Percentiles rank a stretch among this genome's conserved stretches.
Conservation (phyloP, 2,329 filamentous ascomycete species). For the Neophaeococcomyces mojaviensis region DNA sequence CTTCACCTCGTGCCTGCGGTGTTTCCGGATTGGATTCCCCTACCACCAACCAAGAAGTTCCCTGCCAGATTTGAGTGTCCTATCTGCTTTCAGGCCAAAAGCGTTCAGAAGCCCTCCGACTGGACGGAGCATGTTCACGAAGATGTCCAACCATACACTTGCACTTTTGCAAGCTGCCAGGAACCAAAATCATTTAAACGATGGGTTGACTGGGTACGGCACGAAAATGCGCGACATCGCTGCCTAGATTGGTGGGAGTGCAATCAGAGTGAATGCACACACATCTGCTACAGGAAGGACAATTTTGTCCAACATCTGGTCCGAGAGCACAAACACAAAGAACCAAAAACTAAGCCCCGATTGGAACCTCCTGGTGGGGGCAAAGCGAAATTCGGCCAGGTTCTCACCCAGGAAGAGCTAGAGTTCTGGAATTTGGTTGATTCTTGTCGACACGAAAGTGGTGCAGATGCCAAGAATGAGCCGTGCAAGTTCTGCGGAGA, state of each 20-base stretch:
- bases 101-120: slow-evolving; percentile 83
- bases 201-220: slow-evolving; percentile 91
- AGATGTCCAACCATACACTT: slow-evolving; percentile 87
- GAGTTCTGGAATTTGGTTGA: slow-evolving; percentile 72
- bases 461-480: slow-evolving; percentile 60
- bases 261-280: slow-evolving; percentile 69
- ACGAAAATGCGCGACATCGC: slow-evolving; percentile 85
- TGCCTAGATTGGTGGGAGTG: slow-evolving; percentile 90
- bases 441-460: slow-evolving; percentile 64
- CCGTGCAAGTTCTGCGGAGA: slow-evolving; percentile 82
- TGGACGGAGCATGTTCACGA: slow-evolving; percentile 97
- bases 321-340: slow-evolving; percentile 77
- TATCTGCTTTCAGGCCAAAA: slow-evolving; percentile 77
- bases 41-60: slow-evolving; percentile 67
- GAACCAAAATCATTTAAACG: slow-evolving; percentile 90
- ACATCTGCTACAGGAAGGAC: slow-evolving; percentile 78
- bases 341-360: slow-evolving; percentile 74
- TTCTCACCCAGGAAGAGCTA: slow-evolving; percentile 41
- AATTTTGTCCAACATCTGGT: slow-evolving; percentile 92
- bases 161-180: slow-evolving; percentile 74
- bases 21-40: slow-evolving; percentile 73
- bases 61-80: slow-evolving; percentile 87
- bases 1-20: slow-evolving; percentile 68
- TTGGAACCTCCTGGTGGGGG: slow-evolving; percentile 56
- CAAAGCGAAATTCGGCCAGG: slow-evolving; percentile 24